A percentile compares a stretch with the other conserved stretches of the same genome.
Evolutionary conservation across 352 stramenopile species (phyloP).

Genomic region (Globisporangium lucens): DNA sequence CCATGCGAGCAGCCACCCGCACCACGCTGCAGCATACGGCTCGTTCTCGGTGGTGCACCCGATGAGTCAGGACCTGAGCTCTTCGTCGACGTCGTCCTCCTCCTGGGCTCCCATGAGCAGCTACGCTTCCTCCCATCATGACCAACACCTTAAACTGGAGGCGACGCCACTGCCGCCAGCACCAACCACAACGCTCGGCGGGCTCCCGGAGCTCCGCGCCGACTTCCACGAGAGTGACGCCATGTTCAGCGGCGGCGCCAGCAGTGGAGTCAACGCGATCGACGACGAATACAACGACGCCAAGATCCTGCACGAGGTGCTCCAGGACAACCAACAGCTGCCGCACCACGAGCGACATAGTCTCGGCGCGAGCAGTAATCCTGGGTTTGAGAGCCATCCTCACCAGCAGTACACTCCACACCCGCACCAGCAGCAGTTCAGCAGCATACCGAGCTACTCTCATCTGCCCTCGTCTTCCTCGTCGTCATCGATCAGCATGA

Average conservation of each 20-base stretch:
- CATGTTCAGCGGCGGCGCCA: background rate
- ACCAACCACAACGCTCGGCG: background rate
- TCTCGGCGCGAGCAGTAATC: background rate
- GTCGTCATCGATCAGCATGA: background rate
- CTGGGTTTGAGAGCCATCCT: background rate
- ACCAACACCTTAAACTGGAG: background rate
- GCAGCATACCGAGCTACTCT: background rate
- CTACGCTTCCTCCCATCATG: background rate
- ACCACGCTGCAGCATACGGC: background rate
- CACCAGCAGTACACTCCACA: background rate
- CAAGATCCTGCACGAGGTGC: slow-evolving; percentile 18
- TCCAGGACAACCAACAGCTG: slow-evolving; percentile 14
- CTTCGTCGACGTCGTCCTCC: background rate
- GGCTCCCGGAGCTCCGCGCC: background rate
- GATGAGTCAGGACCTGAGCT: background rate
- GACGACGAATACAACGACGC: slow-evolving; percentile 18
- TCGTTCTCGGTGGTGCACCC: background rate
- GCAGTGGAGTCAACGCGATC: background rate
- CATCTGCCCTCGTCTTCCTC: background rate
- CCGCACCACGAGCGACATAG: background rate
- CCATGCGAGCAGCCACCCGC: background rate
- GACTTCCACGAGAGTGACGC: slow-evolving; percentile 3
- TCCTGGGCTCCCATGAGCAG: background rate
- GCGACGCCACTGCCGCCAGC: background rate
- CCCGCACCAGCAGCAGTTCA: background rate